These are phyloP conservation scores for Phaeosphaeriaceae sp. DNA, from an alignment of 2,329 filamentous ascomycete genomes.

Conservation along the genomic window DNA sequence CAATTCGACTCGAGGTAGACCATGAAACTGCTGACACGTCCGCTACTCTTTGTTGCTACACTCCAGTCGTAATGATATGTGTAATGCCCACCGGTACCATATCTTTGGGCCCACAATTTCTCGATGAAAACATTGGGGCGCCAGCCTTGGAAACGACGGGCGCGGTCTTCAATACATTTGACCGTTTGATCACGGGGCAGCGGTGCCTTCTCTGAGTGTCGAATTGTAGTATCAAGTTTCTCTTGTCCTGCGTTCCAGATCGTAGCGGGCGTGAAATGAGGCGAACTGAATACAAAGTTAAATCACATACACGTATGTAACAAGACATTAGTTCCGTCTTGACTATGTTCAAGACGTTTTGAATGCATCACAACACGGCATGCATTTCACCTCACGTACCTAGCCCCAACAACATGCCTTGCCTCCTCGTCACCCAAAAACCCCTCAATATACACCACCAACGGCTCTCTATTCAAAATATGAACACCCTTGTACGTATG, in stretches of 20 bases:
- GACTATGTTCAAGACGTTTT: background rate
- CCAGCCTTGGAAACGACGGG: slow-evolving; percentile 67
- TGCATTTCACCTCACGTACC: slow-evolving; percentile 50
- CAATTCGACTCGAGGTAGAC: slow-evolving; percentile 62
- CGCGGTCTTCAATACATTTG: slow-evolving; percentile 65
- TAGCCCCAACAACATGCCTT: slow-evolving; percentile 59
- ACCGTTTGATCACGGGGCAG: slow-evolving; percentile 53
- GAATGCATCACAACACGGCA: no score
- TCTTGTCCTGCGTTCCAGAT: slow-evolving; percentile 59
- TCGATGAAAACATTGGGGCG: slow-evolving; percentile 64
- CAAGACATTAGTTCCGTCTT: no score
- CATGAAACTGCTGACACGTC: slow-evolving; percentile 65
- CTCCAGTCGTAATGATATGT: slow-evolving; percentile 64
- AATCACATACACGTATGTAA: background rate
- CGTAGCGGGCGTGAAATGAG: slow-evolving; percentile 61
- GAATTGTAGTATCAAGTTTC: slow-evolving; percentile 55
- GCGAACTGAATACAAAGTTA: slow-evolving; percentile 39
- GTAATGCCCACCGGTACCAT: slow-evolving; percentile 65
- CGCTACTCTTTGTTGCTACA: slow-evolving; percentile 42
- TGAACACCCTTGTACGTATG: slow-evolving; percentile 52
- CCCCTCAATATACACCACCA: slow-evolving; percentile 65
- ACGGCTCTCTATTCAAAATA: slow-evolving; percentile 59
- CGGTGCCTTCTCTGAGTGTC: slow-evolving; percentile 60
- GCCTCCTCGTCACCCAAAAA: slow-evolving; percentile 59
- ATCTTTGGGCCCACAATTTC: slow-evolving; percentile 66